phyloP scores from a whole-genome alignment of 768 basidiomycete genomes.

The Termitomyces eurrhizus region DNA sequence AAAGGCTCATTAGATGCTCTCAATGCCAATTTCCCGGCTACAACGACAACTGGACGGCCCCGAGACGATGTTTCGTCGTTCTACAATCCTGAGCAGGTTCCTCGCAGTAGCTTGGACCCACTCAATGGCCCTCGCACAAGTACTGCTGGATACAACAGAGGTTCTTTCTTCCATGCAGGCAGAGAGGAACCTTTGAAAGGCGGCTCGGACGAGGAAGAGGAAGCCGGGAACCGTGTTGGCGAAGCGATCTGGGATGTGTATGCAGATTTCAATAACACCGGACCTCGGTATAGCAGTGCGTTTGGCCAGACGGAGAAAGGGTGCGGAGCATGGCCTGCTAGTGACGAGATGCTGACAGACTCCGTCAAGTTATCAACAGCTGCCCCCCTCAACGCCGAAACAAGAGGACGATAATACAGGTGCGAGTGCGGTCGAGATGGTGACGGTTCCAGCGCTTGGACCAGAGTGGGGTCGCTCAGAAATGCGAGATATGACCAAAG shows the following conservation, averaged over 20 bases:
- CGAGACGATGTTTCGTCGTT: constrained; percentile 73
- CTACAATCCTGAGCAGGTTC: constrained; percentile 47
- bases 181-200: constrained; percentile 76
- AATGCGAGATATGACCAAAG: constrained; percentile 70
- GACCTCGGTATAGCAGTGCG: constrained; percentile 69
- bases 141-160: constrained; percentile 71
- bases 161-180: constrained; percentile 64
- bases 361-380: constrained; percentile 39
- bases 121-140: constrained; percentile 32
- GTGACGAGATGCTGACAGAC: constrained; percentile 6
- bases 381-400: constrained; percentile 36
- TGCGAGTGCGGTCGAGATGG: constrained; percentile 68
- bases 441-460: constrained; percentile 89
- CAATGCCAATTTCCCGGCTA: constrained; percentile 46
- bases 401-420: constrained; percentile 30
- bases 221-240: constrained; percentile 25
- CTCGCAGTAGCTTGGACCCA: constrained; percentile 45
- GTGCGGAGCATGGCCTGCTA: constrained; percentile 29
- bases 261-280: constrained; percentile 86
- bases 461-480: constrained; percentile 86
- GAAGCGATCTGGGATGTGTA: constrained; percentile 72
- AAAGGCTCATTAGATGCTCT: constrained; percentile 61
- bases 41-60: constrained; percentile 33
- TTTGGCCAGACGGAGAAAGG: constrained; percentile 43
- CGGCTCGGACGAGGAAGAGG: constrained; percentile 69